Evolutionary conservation across 2,329 filamentous ascomycete species (phyloP), one percentile per base, ranked within the genome.

Genomic region (Colletotrichum eleusines): DNA sequence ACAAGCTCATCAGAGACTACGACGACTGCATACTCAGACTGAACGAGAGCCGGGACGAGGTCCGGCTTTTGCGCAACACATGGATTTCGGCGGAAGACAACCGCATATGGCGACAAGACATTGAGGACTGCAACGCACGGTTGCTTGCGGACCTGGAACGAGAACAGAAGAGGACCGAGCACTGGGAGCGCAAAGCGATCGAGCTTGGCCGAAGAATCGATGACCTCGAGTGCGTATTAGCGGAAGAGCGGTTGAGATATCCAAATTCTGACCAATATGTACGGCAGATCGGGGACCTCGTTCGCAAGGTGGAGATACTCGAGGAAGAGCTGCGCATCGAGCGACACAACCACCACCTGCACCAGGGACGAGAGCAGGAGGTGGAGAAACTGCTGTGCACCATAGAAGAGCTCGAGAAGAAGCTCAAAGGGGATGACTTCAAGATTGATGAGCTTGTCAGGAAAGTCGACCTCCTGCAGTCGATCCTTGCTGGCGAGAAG

Each of bases 151-250:
- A 99, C 76, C 87, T 99, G 9, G 96, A 98, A 78, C 94, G 94
- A 74, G 94, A 98, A 80, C 92, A 95, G 74, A 97, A 96, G 78
- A 90, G 94, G 18, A 95, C 98, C 74, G 96, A 98, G 79, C 96
- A 99, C 80, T 99, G 96, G 96, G 98, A 98, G 95, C 89, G 96
- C 50, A 94, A 94, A 40, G 69, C 69, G 18, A 46, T 55, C 28
- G 69, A 71, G 20, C 42, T 71, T 9, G 63, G 55, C 31, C 58
- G 65, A 2, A 55, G 59, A 12, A 46, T 71, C 16, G 64, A 69
- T 23, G 69, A 71, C 12, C 48, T 69, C 42, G 69, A 71, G 65
- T 20, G 28, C 31, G 9, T 71, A 2, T 61, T 71, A 18, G 65
- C 35, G 12, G 65, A 71, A 20, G 69, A 71, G 33, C 46, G 69